Evolutionary conservation across 2,329 filamentous ascomycete species (phyloP), one percentile per base, ranked within the genome.

Genomic region (Aspergillus nomiae): DNA sequence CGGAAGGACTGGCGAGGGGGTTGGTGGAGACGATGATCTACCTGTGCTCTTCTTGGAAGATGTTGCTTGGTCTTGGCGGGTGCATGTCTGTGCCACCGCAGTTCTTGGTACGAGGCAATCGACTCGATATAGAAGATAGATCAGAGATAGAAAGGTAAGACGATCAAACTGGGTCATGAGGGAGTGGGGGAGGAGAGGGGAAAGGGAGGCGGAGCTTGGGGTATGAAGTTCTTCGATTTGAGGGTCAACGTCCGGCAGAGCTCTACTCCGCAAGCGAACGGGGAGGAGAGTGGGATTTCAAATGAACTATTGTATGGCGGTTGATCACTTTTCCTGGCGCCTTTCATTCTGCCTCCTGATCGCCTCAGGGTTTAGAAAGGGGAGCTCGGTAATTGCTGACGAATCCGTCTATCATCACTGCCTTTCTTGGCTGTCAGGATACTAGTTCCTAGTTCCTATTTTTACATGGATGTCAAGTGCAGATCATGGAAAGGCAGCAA

Each of bases 401-500:
- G 51, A 38, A 54, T 54, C 2, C 14, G 24, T 38, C 10, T 11
- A 38, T 38, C 32, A 19, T 55, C 51, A 55, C 51, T 38, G 51
- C 51, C 51, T 21, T 36, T 16, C 51, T 55, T 55, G 51, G 51
- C 51, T 9, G n/a, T 21, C 34, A n/a, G 26, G 26, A 28, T 28
- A 28, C 4, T 28, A 4, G 26, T 28, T 28, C 2, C 26, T 28
- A 14, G 30, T 51, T 34, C 4, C 51, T 55, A 55, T 55, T 55
- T 54, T 34, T 54, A 54, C 34, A 55, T 32, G 16, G 28, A 51
- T 51, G 28, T 51, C 16, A 32, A 51, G 14, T 38, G 32, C 12
- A 24, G 51, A 55, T 55, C 51, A 38, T 55, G 30, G 12, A 16
- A 54, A 54, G 30, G 51, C 51, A 54, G 30, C 51, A 54, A 54